Evolutionary conservation across 2,329 filamentous ascomycete genomes (phyloP).

Genomic region (Gaeumannomyces sp.): DNA sequence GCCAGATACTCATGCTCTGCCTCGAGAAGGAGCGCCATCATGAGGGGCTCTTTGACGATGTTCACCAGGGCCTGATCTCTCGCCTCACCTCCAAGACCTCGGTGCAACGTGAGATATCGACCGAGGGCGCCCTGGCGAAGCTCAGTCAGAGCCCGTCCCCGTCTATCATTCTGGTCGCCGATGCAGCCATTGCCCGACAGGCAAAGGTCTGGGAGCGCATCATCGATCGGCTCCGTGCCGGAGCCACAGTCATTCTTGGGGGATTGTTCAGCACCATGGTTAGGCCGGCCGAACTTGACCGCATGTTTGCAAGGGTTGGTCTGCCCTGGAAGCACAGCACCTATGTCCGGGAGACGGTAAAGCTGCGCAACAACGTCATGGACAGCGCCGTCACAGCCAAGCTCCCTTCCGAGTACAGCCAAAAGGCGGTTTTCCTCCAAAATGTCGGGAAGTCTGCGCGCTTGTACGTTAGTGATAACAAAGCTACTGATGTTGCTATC

Average conservation of each 20-base stretch:
- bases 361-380: constrained; percentile 14
- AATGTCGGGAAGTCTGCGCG: constrained; percentile 16
- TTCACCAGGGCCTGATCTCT: background rate
- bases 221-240: constrained; percentile 15
- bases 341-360: constrained; percentile 16
- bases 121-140: constrained; percentile 12
- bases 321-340: constrained; percentile 20
- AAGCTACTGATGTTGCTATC: constrained; percentile 16
- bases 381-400: constrained; percentile 11
- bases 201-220: constrained; percentile 14
- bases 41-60: constrained; percentile 32
- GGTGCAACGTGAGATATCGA: constrained; percentile 12
- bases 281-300: constrained; percentile 16
- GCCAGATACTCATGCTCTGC: background rate
- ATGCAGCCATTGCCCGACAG: constrained; percentile 15
- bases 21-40: constrained; percentile 28
- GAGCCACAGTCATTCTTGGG: constrained; percentile 16
- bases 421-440: constrained; percentile 19
- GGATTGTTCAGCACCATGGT: constrained; percentile 17
- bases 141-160: constrained; percentile 13
- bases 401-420: constrained; percentile 20
- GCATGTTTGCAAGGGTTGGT: constrained; percentile 20
- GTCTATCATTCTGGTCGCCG: constrained; percentile 17
- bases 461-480: constrained; percentile 17
- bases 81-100: background rate